Evolutionary conservation across 257 asterid species (phyloP), one percentile per base, ranked within the genome.

Genomic region (Ehretia macrophylla): DNA sequence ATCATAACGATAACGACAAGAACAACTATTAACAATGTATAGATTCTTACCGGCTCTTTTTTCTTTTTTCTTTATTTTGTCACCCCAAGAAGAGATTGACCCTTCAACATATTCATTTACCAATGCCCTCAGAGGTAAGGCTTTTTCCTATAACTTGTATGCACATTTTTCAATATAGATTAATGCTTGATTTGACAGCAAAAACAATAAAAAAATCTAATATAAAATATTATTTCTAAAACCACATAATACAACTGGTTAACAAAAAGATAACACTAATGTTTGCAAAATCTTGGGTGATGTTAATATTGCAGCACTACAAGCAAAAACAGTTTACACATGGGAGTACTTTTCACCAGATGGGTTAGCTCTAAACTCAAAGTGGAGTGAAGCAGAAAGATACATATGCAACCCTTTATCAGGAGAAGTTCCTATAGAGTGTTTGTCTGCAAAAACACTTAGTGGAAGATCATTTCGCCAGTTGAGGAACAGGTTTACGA

Each of bases 361-460:
- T 27, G 87, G 86, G 5, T 66, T 76, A 12, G 75, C 79, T 22
- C 81, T 91, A 23, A 79, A 88, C 55, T 85, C 98, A 8, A 91
- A 91, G 51, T 88, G 98, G 98, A 77, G 79, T 59, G 95, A 91
- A 8, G 98, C 98, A 3, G 98, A 91, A 69, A 91, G 84, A 68
- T 91, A 91, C 68, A 91, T 91, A 67, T 85, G 87, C 67, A 88
- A 91, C 61, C 98, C 98, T 6, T 18, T 79, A 19, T 91, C 98
- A 17, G 98, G 98, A 5, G 84, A 84, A 72, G 94, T 91, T 59
- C 98, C 98, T 1, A 42, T 91, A 49, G 95, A 88, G 72, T 91
- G 98, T 68, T 67, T 91, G 21, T 91, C 98, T 0, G 84, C 93
- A 8, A 91, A 86, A 66, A 80, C 96, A 0, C 78, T 85, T 1